Percentiles rank a stretch among this genome's conserved stretches.
Conservation (phyloP, 495 filamentous ascomycete genomes). For the Daldinia vernicosa region DNA sequence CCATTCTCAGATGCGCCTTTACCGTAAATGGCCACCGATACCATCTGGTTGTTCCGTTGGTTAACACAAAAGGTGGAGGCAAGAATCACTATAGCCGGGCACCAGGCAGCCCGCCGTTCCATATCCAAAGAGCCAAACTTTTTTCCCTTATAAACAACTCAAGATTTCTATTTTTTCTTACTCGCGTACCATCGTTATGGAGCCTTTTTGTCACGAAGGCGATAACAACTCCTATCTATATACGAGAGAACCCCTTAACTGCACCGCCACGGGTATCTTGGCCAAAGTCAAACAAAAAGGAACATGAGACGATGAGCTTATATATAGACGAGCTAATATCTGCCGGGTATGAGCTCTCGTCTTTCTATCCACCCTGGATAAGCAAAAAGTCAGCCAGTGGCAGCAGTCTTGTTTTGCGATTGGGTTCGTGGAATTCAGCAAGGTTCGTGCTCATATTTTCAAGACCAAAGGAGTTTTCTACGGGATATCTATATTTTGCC, state of each 20-base stretch:
- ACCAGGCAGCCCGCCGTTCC: conserved; percentile 19
- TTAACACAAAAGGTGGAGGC: conserved; percentile 13
- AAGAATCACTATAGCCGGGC: conserved; percentile 27
- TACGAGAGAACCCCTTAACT: not conserved
- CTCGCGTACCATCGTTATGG: conserved; percentile 11
- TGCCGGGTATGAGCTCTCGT: conserved; percentile 11
- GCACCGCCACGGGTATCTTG: conserved; percentile 1
- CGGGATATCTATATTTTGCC: conserved; percentile 9
- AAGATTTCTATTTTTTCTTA: conserved; percentile 3
- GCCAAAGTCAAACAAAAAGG: conserved; percentile 5
- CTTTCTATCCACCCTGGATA: conserved; percentile 27
- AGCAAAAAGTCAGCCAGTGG: conserved; percentile 6
- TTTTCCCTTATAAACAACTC: conserved; percentile 13
- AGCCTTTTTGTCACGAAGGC: conserved; percentile 7
- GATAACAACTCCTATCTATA: conserved; percentile 16
- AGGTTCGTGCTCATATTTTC: conserved; percentile 22
- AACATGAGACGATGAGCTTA: conserved; percentile 5
- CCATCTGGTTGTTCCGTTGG: conserved; percentile 16
- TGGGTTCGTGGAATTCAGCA: conserved; percentile 5
- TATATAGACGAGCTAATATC: conserved; percentile 13
- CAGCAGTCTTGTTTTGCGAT: conserved; percentile 13
- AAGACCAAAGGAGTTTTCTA: not conserved
- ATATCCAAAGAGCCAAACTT: conserved; percentile 13
- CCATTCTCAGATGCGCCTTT: conserved; percentile 16
- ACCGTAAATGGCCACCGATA: conserved; percentile 1